These are phyloP conservation scores for Chlorokybus atmophyticus DNA, from an alignment of 139 green algal genomes.

Conservation along the genomic window DNA sequence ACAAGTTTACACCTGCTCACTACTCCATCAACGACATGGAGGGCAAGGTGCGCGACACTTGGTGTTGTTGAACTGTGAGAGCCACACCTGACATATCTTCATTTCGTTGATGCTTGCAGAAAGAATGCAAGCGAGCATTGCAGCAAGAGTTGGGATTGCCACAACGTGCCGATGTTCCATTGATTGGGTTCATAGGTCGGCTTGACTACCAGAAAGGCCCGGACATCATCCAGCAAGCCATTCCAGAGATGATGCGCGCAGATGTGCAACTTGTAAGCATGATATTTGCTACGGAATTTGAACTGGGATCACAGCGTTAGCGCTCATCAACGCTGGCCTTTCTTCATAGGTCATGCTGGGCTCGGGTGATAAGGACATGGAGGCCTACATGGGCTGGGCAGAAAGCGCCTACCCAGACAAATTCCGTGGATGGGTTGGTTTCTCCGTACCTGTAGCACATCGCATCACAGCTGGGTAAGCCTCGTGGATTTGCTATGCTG, in stretches of 20 bases:
- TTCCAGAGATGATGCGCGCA: conserved; percentile 26
- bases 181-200: conserved; percentile 39
- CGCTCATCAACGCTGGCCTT: no score
- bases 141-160: conserved; percentile 77
- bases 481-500: neutral
- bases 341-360: conserved; percentile 65
- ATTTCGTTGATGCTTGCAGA: no score
- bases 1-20: conserved; percentile 37
- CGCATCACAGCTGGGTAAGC: conserved; percentile 40
- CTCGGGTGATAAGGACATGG: conserved; percentile 53
- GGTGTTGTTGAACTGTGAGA: no score
- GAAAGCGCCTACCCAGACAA: conserved; percentile 32
- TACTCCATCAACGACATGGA: conserved; percentile 32
- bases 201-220: conserved; percentile 81
- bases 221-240: conserved; percentile 40
- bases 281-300: no score
- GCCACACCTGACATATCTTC: no score
- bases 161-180: conserved; percentile 49
- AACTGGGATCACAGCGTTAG: no score
- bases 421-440: conserved; percentile 75
- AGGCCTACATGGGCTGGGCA: conserved; percentile 35
- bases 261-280: conserved; percentile 21
- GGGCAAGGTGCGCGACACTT: conserved; percentile 13
- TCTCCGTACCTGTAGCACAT: conserved; percentile 72
- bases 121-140: conserved; percentile 57